Conservation (phyloP, 257 asterid genomes). For the Ehretia macrophylla region DNA sequence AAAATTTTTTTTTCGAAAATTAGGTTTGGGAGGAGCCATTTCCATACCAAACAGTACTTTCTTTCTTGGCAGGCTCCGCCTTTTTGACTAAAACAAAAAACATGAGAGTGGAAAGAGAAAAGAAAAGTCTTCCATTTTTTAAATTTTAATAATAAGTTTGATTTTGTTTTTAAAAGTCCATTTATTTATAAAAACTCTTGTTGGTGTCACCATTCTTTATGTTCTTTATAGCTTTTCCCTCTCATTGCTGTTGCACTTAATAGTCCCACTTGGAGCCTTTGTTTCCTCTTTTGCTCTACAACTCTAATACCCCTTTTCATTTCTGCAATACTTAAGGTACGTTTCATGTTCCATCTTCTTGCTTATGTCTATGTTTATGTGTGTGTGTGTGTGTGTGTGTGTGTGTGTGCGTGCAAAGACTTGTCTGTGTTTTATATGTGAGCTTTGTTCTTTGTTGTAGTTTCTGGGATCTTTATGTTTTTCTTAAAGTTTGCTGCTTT, state of each 20-base stretch:
- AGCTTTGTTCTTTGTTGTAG: background rate
- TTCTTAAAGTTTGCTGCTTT: background rate
- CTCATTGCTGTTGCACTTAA: constrained; percentile 17
- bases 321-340: constrained; percentile 8
- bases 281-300: constrained; percentile 7
- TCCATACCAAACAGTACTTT: background rate
- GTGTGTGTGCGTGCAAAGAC: background rate
- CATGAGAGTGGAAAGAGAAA: background rate
- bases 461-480: background rate
- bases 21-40: background rate
- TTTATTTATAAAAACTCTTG: background rate
- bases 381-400: background rate
- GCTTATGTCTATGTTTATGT: background rate
- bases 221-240: constrained; percentile 17
- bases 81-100: constrained; percentile 1
- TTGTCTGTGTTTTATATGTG: too few species aligned
- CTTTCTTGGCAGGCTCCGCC: background rate
- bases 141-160: too few species aligned
- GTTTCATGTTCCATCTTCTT: constrained; percentile 1
- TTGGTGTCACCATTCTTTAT: too few species aligned
- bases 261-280: background rate
- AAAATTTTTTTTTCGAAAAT: background rate
- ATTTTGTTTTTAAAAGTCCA: background rate
- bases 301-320: constrained; percentile 6
- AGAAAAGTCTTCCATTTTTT: background rate